phyloP scores from a whole-genome alignment of 192 early-diverging fungal species.

The Spinellus fusiger region DNA sequence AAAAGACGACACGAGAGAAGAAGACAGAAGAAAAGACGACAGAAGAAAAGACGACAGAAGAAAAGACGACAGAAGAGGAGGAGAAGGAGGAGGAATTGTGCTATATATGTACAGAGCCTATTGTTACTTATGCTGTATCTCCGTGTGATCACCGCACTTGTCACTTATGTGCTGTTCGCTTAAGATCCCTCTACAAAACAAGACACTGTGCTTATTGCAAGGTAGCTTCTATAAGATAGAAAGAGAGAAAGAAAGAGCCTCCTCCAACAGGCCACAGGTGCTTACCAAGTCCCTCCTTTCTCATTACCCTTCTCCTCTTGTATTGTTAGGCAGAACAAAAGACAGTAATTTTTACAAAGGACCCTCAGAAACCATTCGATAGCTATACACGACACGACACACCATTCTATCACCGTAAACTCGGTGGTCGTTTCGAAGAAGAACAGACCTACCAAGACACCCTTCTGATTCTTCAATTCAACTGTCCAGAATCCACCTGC shows the following conservation, averaged over 20 bases:
- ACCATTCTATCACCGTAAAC: constrained; percentile 56
- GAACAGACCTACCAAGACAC: constrained; percentile 69
- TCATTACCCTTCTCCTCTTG: not conserved
- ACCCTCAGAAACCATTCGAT: constrained; percentile 48
- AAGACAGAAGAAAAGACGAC: not conserved
- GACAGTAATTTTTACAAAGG: constrained; percentile 72
- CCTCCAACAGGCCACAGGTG: not conserved
- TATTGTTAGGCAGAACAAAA: constrained; percentile 62
- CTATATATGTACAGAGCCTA: constrained; percentile 85
- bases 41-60: not conserved
- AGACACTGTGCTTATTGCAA: constrained; percentile 90
- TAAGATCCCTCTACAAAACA: constrained; percentile 84
- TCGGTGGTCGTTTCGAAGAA: constrained; percentile 72
- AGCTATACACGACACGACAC: constrained; percentile 46
- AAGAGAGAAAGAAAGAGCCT: not conserved
- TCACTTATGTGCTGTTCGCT: constrained; percentile 84
- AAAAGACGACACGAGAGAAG: not conserved
- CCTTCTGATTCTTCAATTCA: constrained; percentile 69
- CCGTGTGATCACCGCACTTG: constrained; percentile 93
- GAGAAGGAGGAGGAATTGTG: constrained; percentile 47
- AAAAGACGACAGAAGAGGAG: constrained; percentile 28
- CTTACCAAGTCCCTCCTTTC: not conserved
- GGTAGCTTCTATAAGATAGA: constrained; percentile 35
- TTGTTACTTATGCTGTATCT: constrained; percentile 76
- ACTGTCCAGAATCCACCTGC: constrained; percentile 84